Conservation (phyloP, 1,284 basidiomycete species). For the Tetrapyrgos nigripes region DNA sequence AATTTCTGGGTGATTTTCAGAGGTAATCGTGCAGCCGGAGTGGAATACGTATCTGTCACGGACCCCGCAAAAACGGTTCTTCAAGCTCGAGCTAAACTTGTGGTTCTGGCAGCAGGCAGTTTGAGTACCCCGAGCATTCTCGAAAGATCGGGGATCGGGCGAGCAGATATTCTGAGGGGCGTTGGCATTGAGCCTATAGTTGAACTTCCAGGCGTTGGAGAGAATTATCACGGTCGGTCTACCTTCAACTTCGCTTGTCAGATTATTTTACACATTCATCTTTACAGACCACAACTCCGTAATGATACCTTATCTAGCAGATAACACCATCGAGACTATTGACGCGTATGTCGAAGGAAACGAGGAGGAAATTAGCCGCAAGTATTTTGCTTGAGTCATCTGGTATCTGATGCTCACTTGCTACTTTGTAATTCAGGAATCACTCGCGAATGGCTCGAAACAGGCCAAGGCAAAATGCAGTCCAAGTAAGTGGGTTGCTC, state of each 20-base stretch:
- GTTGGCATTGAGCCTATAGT: constrained; percentile 31
- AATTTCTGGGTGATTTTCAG: constrained; percentile 24
- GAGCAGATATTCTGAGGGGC: constrained; percentile 28
- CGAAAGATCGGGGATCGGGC: constrained; percentile 37
- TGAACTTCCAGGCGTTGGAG: constrained; percentile 42
- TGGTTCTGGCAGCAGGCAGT: constrained; percentile 35
- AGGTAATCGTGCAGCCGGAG: constrained; percentile 43
- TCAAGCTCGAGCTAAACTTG: constrained; percentile 17
- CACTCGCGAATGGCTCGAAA: no score
- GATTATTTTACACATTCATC: neutral
- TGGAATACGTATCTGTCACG: constrained; percentile 38
- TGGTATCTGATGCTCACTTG: neutral
- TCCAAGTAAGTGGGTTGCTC: no score
- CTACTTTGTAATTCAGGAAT: no score
- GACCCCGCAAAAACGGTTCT: neutral
- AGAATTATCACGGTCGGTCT: constrained; percentile 46
- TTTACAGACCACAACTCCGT: constrained; percentile 51
- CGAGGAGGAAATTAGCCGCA: constrained; percentile 39
- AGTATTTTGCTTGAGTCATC: no score
- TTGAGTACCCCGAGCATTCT: constrained; percentile 43
- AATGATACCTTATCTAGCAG: constrained; percentile 42
- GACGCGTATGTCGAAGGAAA: constrained; percentile 47
- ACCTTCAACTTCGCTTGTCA: neutral
- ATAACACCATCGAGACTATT: constrained; percentile 47
- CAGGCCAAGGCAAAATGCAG: no score